phyloP scores from a whole-genome alignment of 352 stramenopile species.

The Globisporangium irregulare region DNA sequence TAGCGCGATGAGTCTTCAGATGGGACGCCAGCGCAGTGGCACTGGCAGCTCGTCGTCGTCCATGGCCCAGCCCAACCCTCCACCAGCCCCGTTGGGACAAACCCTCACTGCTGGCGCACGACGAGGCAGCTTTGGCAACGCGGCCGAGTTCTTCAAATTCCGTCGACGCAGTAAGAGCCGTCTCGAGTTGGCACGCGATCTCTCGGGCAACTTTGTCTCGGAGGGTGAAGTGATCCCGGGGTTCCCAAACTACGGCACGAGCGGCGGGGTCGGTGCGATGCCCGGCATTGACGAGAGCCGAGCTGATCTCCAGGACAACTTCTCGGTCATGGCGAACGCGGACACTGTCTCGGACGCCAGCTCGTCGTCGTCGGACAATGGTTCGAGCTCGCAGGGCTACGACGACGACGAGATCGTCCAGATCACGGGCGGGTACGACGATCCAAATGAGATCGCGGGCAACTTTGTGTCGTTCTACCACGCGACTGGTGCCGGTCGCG shows the following conservation, averaged over 20 bases:
- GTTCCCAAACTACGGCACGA: slow-evolving; percentile 56
- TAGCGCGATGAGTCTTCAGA: slow-evolving; percentile 40
- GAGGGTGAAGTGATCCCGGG: slow-evolving; percentile 38
- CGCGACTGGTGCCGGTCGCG: slow-evolving; percentile 33
- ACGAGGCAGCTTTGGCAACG: slow-evolving; percentile 80
- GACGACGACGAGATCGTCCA: slow-evolving; percentile 65
- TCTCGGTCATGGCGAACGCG: slow-evolving; percentile 29
- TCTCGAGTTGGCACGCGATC: slow-evolving; percentile 69
- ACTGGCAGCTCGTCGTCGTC: slow-evolving; percentile 13
- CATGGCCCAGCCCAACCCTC: slow-evolving; percentile 16
- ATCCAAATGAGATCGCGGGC: slow-evolving; percentile 51
- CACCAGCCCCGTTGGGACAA: slow-evolving; percentile 21
- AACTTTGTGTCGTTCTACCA: slow-evolving; percentile 85
- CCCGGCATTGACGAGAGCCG: slow-evolving; percentile 69
- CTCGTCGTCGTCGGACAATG: slow-evolving; percentile 51
- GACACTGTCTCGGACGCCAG: slow-evolving; percentile 51
- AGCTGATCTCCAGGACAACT: slow-evolving; percentile 45
- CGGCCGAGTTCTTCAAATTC: slow-evolving; percentile 85
- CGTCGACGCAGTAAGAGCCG: slow-evolving; percentile 84
- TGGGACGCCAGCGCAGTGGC: slow-evolving; percentile 42
- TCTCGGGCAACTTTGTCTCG: slow-evolving; percentile 41
- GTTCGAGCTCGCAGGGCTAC: slow-evolving; percentile 60
- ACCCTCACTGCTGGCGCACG: slow-evolving; percentile 38
- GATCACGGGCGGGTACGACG: slow-evolving; percentile 60
- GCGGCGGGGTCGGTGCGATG: slow-evolving; percentile 43